phyloP scores from a whole-genome alignment of 805 yeast species.

The Candida berthetii region DNA sequence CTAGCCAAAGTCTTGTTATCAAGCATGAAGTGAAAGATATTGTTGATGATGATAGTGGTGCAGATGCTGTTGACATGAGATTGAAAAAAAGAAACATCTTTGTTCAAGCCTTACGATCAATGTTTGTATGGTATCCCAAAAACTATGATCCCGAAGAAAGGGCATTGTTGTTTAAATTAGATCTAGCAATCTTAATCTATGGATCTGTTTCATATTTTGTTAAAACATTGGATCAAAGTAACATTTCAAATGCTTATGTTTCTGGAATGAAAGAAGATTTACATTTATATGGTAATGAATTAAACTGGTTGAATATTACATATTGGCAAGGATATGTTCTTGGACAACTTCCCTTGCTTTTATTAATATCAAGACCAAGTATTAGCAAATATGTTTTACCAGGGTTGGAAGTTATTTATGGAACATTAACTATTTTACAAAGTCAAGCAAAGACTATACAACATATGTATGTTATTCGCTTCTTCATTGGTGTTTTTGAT shows the following conservation, averaged over 20 bases:
- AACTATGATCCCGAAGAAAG: neutral
- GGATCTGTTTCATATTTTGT: neutral
- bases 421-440: slow-evolving; percentile 47
- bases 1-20: too few species aligned
- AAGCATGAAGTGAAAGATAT: too few species aligned
- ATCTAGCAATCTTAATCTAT: neutral
- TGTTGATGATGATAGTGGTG: too few species aligned
- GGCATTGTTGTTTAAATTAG: neutral
- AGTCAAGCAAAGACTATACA: slow-evolving; percentile 37
- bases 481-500: slow-evolving; percentile 60
- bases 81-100: too few species aligned
- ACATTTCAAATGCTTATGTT: slow-evolving; percentile 49
- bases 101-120: neutral
- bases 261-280: slow-evolving; percentile 44
- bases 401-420: slow-evolving; percentile 52
- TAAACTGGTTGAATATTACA: neutral
- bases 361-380: slow-evolving; percentile 7
- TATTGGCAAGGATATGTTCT: neutral
- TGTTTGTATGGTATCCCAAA: neutral
- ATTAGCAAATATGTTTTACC: slow-evolving; percentile 45
- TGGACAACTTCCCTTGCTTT: neutral
- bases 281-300: slow-evolving; percentile 33
- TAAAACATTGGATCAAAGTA: slow-evolving; percentile 10
- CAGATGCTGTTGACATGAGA: too few species aligned
- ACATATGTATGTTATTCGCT: slow-evolving; percentile 51